A percentile compares a stretch with the other conserved stretches of the same genome.
Conservation (phyloP, 768 basidiomycete genomes). For the Rhizopogon salebrosus region DNA sequence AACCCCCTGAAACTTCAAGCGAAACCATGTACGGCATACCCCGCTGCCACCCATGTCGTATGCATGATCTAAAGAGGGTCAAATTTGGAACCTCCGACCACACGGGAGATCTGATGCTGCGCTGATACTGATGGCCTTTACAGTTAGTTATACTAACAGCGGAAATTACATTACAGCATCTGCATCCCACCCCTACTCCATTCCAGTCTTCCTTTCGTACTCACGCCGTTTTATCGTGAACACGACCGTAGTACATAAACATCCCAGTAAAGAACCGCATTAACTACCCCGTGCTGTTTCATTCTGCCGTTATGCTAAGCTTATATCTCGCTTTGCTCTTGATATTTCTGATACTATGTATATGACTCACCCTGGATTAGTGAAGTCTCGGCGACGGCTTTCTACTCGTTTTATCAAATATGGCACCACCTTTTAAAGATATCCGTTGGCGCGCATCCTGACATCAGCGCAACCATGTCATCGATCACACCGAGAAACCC, state of each 20-base stretch:
- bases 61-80: conserved; percentile 47
- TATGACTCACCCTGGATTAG: conserved; percentile 19
- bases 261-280: conserved; percentile 42
- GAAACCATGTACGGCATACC: conserved; percentile 35
- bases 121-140: no score
- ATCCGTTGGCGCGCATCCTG: no score
- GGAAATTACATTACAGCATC: conserved; percentile 43
- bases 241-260: conserved; percentile 42
- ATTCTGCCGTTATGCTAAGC: conserved; percentile 41
- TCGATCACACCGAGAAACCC: no score
- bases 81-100: not conserved
- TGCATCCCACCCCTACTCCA: conserved; percentile 29
- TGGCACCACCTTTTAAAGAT: no score
- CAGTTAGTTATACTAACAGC: no score
- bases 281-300: conserved; percentile 42
- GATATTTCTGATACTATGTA: not conserved
- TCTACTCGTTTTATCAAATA: no score
- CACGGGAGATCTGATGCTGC: not conserved
- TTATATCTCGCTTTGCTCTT: not conserved
- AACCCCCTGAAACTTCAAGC: conserved; percentile 51
- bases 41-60: conserved; percentile 45
- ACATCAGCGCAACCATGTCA: no score
- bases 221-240: not conserved
- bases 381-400: conserved; percentile 31
- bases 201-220: not conserved